phyloP scores from a whole-genome alignment of 805 yeast genomes.

The Saccharomycopsis vini region DNA sequence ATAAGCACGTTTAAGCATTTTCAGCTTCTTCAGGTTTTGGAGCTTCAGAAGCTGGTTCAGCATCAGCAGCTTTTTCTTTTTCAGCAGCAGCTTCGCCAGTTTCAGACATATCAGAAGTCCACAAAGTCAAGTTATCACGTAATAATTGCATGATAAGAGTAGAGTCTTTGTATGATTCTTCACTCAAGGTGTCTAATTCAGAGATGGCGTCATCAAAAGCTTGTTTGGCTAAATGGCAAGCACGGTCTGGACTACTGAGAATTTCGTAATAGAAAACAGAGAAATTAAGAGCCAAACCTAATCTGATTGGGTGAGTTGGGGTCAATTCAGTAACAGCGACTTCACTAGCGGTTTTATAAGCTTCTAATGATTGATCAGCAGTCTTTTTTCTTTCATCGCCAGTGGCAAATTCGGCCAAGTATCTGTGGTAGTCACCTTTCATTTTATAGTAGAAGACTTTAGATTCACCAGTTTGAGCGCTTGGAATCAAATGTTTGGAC shows the following conservation, averaged over 20 bases:
- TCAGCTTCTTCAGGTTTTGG: neutral
- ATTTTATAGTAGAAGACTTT: slow-evolving; percentile 97
- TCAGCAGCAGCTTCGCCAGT: slow-evolving; percentile 35
- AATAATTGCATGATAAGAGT: slow-evolving; percentile 98
- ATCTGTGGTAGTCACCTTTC: slow-evolving; percentile 99
- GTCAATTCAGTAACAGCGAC: slow-evolving; percentile 95
- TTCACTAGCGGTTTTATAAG: slow-evolving; percentile 92
- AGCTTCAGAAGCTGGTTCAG: slow-evolving; percentile 22
- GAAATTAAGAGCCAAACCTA: slow-evolving; percentile 95
- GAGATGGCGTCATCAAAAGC: slow-evolving; percentile 99
- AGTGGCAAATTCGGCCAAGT: slow-evolving; percentile 92
- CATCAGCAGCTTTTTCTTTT: slow-evolving; percentile 24
- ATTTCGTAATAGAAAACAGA: slow-evolving; percentile 98
- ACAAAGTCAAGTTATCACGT: slow-evolving; percentile 95
- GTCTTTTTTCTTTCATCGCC: slow-evolving; percentile 88
- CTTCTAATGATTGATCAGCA: slow-evolving; percentile 85
- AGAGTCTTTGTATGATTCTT: slow-evolving; percentile 97
- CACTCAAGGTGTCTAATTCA: slow-evolving; percentile 93
- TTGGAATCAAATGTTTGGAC: slow-evolving; percentile 82
- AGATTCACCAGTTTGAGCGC: slow-evolving; percentile 94
- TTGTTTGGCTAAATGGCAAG: slow-evolving; percentile 97
- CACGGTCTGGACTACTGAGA: slow-evolving; percentile 96
- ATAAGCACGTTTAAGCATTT: no score
- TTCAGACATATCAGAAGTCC: slow-evolving; percentile 93
- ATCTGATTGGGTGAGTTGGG: slow-evolving; percentile 97